These are phyloP conservation scores for Candida nonsorbophila DNA, from an alignment of 805 yeast species.

Conservation along the genomic window DNA sequence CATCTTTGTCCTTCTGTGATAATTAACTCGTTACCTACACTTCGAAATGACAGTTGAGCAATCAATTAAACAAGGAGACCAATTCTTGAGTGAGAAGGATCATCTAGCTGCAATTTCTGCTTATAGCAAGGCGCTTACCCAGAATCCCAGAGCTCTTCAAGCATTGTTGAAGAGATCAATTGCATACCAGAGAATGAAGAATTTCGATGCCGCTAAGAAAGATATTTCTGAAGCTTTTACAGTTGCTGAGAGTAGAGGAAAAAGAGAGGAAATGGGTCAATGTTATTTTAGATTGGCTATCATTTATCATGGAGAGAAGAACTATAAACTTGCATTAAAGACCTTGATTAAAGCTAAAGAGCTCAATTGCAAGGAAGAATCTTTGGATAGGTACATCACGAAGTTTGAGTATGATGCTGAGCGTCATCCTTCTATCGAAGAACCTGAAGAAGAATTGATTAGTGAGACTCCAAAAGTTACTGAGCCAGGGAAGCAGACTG, in stretches of 20 bases:
- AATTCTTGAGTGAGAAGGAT: constrained; percentile 23
- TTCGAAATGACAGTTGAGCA: constrained; percentile 40
- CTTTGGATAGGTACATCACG: constrained; percentile 43
- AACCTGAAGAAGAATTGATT: constrained; percentile 12
- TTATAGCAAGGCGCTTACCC: constrained; percentile 34
- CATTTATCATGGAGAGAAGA: constrained; percentile 38
- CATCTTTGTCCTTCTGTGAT: too few relatives aligned
- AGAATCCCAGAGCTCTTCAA: constrained; percentile 40
- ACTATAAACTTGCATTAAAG: constrained; percentile 33
- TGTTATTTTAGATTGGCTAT: constrained; percentile 48
- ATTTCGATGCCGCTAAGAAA: constrained; percentile 43
- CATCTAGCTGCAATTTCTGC: constrained; percentile 39
- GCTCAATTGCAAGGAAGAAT: constrained; percentile 39
- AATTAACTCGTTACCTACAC: too few relatives aligned
- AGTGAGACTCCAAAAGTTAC: constrained; percentile 1
- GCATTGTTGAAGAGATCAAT: constrained; percentile 48
- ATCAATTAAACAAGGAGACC: constrained; percentile 31
- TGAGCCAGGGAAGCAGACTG: not conserved
- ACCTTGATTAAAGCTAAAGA: constrained; percentile 39
- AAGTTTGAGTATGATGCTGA: constrained; percentile 27
- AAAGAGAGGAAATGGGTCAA: constrained; percentile 40
- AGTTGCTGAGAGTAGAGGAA: constrained; percentile 43
- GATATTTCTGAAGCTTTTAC: constrained; percentile 42
- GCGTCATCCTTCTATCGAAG: constrained; percentile 11
- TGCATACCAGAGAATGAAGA: constrained; percentile 41